Base-by-base conservation (phyloP, 2,329 filamentous ascomycete species). In the Zarea fungicola region DNA sequence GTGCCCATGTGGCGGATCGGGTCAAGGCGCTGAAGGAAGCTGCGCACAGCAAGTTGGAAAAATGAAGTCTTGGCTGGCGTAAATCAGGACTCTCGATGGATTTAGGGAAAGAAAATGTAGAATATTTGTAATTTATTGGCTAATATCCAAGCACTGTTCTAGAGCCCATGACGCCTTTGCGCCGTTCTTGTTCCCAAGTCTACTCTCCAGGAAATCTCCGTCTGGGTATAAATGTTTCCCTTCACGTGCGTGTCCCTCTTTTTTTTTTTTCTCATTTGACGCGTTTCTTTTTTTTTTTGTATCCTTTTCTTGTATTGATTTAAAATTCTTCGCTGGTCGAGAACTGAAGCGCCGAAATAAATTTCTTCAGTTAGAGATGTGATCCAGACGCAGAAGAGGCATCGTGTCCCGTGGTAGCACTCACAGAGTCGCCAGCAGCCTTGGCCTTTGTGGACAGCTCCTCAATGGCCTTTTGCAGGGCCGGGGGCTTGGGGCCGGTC, bases 401-500 rank as follows among this genome's bases (percentile, higher is more conserved):
- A 50, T 45, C 39, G 54, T 49, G 34, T 54, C 52, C 35, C 8
- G 46, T 22, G 9, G 47, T 40, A 8, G 49, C 37, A 49, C 48
- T 50, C 40, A 28, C 29, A 46, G 52, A 47, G 41, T 43, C 49
- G 10, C 41, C 45, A 10, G 41, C 44, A 22, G 49, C 55, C 51
- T 61, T 57, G 22, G 58, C 60, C 56, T 65, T 62, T 4, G 53
- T 55, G 37, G 56, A 53, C 31, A 57, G 42, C 2, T 25, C 34
- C 43, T 61, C 54, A 34, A 66, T 54, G 18, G 55, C 46, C 50
- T 62, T 62, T 52, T 63, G 53, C 43, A 70, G 59, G 41, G 60
- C 62, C 6, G 60, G 53, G 5, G 65, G 65, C 48, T 62, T 66
- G 29, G 65, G 66, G 35, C 68, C 70, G 34, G 68, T 65, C 36